phyloP scores from a whole-genome alignment of 75 land plant genomes.

The Selaginella moellendorffii region DNA sequence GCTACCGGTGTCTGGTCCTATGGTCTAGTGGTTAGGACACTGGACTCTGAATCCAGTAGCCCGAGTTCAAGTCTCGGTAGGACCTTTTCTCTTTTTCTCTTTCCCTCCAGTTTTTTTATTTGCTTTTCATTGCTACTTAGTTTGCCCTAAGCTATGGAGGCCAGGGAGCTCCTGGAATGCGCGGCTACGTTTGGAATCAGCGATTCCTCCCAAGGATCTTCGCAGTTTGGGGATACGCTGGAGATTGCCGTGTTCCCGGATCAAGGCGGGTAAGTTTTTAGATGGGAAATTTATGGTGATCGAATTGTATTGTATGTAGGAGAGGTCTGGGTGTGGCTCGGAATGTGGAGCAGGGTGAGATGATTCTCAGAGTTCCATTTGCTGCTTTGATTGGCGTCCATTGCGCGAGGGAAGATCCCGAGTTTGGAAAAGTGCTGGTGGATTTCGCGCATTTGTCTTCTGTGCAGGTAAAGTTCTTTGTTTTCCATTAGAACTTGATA shows the following conservation, averaged over 20 bases:
- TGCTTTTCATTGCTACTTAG: background rate
- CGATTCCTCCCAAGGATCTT: constrained; percentile 6
- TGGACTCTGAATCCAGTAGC: background rate
- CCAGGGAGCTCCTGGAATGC: constrained; percentile 13
- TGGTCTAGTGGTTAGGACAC: background rate
- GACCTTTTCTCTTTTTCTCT: background rate
- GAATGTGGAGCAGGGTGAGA: constrained; percentile 44
- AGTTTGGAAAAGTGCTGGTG: background rate
- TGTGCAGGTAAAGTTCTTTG: constrained; percentile 18
- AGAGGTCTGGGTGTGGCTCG: constrained; percentile 73
- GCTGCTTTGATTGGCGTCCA: constrained; percentile 43
- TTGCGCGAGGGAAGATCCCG: constrained; percentile 18
- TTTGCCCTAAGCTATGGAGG: background rate
- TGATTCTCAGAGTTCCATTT: constrained; percentile 60
- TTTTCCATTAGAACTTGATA: too few species aligned
- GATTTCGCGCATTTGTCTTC: background rate
- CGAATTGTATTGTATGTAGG: constrained; percentile 26
- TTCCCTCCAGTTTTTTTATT: too few species aligned
- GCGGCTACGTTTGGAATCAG: constrained; percentile 16
- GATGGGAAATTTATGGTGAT: too few species aligned
- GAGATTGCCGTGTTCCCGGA: constrained; percentile 42
- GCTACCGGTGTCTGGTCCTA: background rate
- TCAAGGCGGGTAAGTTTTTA: constrained; percentile 49
- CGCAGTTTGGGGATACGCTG: constrained; percentile 46
- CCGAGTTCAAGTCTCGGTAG: constrained; percentile 1